Evolutionary conservation across 441 rosid genomes (phyloP), one percentile per base, ranked within the genome.

Genomic region (Adansonia rubrostipa): DNA sequence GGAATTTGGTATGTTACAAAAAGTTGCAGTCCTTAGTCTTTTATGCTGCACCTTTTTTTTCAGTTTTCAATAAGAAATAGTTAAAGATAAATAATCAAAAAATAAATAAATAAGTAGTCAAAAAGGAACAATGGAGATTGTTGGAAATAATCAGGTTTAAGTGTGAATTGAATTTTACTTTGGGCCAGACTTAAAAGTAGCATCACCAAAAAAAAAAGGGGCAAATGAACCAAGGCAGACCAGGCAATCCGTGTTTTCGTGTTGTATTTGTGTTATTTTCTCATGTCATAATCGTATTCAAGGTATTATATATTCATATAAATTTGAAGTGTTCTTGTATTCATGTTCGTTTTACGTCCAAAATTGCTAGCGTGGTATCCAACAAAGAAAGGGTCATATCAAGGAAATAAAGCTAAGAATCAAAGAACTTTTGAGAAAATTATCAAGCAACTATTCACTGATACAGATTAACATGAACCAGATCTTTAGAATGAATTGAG

Each of bases 351-450:
- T 36, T 36, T 36, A 36, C 40, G 5, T 36, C 40, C 40, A 36
- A 36, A 36, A 36, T 36, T 36, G 40, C 40, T 36, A 36, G 40
- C 40, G 40, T 36, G 5, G 78, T 69, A 74, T 69, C 74, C 79
- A 60, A 78, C 48, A 77, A 57, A 75, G 48, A 51, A 14, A 14
- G 80, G 80, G 75, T 20, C 74, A 76, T 45, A 57, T 44, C 4
- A 78, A 66, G 48, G 56, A 76, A 71, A 67, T 53, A 57, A 54
- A 80, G 78, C 20, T 13, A 65, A 68, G 42, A 77, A 72, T 76
- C 45, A 48, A 76, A 63, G 68, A 50, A 60, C 54, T 80, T 68
- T 58, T 40, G 40, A 76, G 75, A 81, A 66, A 74, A 36, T 75
- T 3, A 47, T 74, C 79, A 71, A 71, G 42, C 48, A 62, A 73